Percentiles rank a stretch among this genome's conserved stretches.
phyloP scores from a whole-genome alignment of 148 eudicot species.

The Bassia scoparia region DNA sequence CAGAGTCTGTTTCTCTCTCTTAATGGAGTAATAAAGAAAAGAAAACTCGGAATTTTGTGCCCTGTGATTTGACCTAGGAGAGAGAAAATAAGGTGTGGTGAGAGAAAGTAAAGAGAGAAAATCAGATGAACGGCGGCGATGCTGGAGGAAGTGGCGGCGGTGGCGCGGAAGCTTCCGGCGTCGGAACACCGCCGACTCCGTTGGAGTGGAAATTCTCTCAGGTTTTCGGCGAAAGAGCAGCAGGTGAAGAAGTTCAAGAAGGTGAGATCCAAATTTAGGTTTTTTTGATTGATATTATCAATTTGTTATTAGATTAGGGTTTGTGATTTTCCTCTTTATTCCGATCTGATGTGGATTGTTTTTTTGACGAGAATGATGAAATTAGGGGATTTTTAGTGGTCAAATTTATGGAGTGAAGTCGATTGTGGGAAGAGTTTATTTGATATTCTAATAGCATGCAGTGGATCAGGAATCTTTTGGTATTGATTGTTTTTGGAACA shows the following conservation, averaged over 20 bases:
- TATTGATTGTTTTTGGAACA: not conserved
- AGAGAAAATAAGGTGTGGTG: not conserved
- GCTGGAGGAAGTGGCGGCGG: conserved; percentile 24
- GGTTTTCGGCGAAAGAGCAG: conserved; percentile 88
- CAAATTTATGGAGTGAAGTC: conserved; percentile 10
- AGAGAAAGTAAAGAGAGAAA: not conserved
- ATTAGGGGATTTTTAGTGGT: conserved; percentile 7
- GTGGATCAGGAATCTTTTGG: not conserved
- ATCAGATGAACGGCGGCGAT: conserved; percentile 56
- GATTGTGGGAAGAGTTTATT: not conserved
- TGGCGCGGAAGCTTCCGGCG: conserved; percentile 44
- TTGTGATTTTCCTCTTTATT: conserved; percentile 6
- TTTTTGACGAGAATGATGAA: not conserved
- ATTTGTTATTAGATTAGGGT: conserved; percentile 17
- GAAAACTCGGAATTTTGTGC: not conserved
- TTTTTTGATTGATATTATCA: not conserved
- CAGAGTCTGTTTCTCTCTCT: not conserved
- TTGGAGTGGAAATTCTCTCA: conserved; percentile 92
- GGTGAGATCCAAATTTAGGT: conserved; percentile 37
- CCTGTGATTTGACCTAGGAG: conserved; percentile 23
- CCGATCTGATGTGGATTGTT: conserved; percentile 18
- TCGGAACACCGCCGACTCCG: conserved; percentile 46
- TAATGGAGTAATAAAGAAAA: conserved; percentile 26
- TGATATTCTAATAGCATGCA: conserved; percentile 6
- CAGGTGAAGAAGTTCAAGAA: conserved; percentile 95